Base-by-base conservation (phyloP, 1,139 yeast genomes). In the Geotrichum europaeum region DNA sequence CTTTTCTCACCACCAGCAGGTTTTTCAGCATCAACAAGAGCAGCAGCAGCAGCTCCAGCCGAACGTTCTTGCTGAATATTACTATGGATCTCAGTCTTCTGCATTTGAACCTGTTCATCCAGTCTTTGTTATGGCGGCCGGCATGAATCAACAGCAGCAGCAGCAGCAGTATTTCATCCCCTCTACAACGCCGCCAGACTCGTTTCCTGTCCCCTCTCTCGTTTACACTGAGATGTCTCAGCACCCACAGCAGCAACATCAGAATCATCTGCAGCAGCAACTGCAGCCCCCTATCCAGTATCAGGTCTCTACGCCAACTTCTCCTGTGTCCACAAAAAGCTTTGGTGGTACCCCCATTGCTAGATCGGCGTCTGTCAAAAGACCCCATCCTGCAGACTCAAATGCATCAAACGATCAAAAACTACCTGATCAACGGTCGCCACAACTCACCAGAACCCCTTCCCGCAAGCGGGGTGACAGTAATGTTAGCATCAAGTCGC, bases 351-450 rank as follows among this genome's bases (percentile, higher is more conserved):
- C 47, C 20, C 20, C 9, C 9, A 7, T 40, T 18, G 47, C 3
- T n/a, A 40, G 47, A 40, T 40, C 47, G 20, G 47, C 20, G 47
- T 40, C 47, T 40, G 47, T 15, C 20, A 40, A 40, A 40, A 13
- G 47, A 10, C 47, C 47, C 47, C 47, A 40, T 40, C 47, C 47
- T 40, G 47, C 47, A 40, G 47, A 18, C n/a, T 40, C 47, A 40
- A 18, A n/a, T 40, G 47, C 47, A 40, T 40, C n/a, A 40, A 40
- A 40, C 18, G 47, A 40, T 40, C 47, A 40, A n/a, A 40, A 40
- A 18, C 47, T 6, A n/a, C 18, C 47, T 40, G 52, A 36, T 45
- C 57, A 55, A 45, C 53, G 50, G n/a, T 55, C 57, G 15, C 53
- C 53, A 20, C 49, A 43, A 43, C 52, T 36, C 45, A 47, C 12